These are phyloP conservation scores for Ballota nigra DNA, from an alignment of 257 asterid genomes.

Conservation along the genomic window DNA sequence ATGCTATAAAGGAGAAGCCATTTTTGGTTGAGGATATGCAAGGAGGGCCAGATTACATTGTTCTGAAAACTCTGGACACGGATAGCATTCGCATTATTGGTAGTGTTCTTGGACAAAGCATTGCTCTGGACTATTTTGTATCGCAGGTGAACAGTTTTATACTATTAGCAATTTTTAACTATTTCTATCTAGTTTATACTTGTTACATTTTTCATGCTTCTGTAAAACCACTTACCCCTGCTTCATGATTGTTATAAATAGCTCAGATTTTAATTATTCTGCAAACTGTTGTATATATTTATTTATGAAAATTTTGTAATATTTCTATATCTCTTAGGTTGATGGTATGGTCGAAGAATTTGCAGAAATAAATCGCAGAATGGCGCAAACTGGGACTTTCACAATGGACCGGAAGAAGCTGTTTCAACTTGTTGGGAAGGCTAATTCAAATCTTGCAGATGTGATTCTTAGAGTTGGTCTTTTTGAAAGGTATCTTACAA, in stretches of 20 bases:
- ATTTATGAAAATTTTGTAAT: constrained; percentile 13
- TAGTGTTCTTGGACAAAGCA: constrained; percentile 95
- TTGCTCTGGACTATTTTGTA: constrained; percentile 93
- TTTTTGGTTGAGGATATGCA: constrained; percentile 82
- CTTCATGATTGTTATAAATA: background rate
- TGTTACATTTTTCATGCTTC: background rate
- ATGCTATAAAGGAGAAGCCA: constrained; percentile 91
- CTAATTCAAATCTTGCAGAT: constrained; percentile 93
- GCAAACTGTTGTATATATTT: background rate
- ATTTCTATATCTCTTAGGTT: constrained; percentile 44
- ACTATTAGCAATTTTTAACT: background rate
- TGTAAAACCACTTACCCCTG: background rate
- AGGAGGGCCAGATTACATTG: constrained; percentile 86
- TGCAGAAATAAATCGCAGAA: constrained; percentile 83
- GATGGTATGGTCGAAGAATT: constrained; percentile 96
- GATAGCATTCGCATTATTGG: constrained; percentile 91
- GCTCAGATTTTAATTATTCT: background rate
- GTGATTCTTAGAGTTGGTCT: constrained; percentile 88
- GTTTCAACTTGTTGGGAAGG: constrained; percentile 97
- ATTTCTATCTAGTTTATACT: background rate
- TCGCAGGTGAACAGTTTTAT: constrained; percentile 66
- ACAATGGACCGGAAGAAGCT: constrained; percentile 86
- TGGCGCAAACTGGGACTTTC: constrained; percentile 95
- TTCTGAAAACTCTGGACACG: constrained; percentile 68
- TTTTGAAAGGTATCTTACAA: constrained; percentile 70